Evolutionary conservation across 129 eudicot species (phyloP).

Genomic region (Glebionis coronaria): DNA sequence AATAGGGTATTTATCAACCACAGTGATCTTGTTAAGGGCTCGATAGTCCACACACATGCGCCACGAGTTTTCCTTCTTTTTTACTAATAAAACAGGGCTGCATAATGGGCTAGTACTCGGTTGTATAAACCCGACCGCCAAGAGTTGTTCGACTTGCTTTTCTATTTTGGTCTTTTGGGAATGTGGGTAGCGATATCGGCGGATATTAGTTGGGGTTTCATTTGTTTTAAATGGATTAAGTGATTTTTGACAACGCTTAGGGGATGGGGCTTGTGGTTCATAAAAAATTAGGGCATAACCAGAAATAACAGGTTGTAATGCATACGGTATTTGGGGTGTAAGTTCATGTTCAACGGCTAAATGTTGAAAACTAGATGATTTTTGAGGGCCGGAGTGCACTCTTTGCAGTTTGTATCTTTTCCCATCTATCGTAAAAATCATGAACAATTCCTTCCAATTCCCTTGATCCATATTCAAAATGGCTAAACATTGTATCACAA

Average conservation of each 20-base stretch:
- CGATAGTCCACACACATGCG: too few species aligned
- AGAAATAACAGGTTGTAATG: too few species aligned
- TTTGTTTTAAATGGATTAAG: neutral
- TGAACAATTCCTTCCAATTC: neutral
- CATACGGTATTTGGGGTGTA: too few species aligned
- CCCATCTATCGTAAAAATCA: constrained; percentile 6
- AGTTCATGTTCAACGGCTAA: too few species aligned
- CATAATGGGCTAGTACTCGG: constrained; percentile 8
- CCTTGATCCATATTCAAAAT: too few species aligned
- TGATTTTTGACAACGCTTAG: constrained; percentile 8
- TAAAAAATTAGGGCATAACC: too few species aligned
- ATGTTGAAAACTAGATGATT: too few species aligned
- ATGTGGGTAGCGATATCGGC: neutral
- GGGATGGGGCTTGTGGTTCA: too few species aligned
- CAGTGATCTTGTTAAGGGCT: too few species aligned
- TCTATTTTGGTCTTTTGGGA: neutral
- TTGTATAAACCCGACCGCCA: neutral
- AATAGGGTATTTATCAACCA: too few species aligned
- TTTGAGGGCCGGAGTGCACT: neutral
- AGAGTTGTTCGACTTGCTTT: neutral
- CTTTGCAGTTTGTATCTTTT: neutral
- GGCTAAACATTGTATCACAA: too few species aligned
- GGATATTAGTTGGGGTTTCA: constrained; percentile 5
- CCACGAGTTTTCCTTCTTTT: too few species aligned
- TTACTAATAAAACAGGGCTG: neutral